A percentile compares a stretch with the other conserved stretches of the same genome.
Evolutionary conservation across 1,284 basidiomycete species (phyloP).

Genomic region (Puccinia horiana): DNA sequence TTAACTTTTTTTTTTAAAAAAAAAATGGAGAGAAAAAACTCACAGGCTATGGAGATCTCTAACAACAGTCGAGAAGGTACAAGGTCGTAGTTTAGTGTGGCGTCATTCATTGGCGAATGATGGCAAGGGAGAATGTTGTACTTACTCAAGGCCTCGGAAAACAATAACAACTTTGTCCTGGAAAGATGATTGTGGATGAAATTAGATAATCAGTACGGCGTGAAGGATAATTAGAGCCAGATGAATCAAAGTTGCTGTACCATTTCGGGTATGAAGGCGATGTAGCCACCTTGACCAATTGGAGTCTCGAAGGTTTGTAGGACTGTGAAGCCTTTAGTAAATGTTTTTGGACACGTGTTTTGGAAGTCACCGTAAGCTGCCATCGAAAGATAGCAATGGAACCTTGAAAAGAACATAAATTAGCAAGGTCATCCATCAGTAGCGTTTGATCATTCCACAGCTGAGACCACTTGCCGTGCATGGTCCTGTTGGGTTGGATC

Average conservation of each 20-base stretch:
- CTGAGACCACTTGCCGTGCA: neutral
- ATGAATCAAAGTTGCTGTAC: neutral
- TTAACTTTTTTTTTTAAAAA: neutral
- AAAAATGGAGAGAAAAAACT: neutral
- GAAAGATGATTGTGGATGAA: neutral
- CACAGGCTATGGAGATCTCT: neutral
- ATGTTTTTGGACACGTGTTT: constrained; percentile 50
- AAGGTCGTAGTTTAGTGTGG: neutral
- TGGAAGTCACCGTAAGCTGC: constrained; percentile 50
- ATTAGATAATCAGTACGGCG: neutral
- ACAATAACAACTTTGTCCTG: constrained; percentile 51
- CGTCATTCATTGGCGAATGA: no score
- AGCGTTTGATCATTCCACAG: neutral
- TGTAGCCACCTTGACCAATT: constrained; percentile 49
- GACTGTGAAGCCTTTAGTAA: constrained; percentile 51
- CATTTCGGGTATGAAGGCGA: constrained; percentile 51
- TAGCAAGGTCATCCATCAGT: neutral
- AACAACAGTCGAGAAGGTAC: neutral
- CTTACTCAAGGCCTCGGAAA: constrained; percentile 51
- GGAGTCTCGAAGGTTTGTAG: constrained; percentile 49
- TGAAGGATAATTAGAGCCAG: neutral
- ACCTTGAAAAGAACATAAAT: constrained; percentile 24
- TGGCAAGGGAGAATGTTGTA: neutral
- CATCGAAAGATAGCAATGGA: constrained; percentile 50
- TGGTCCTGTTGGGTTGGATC: constrained; percentile 41